These are phyloP conservation scores for Amanita rubescens DNA, from an alignment of 768 basidiomycete species.

Conservation along the genomic window DNA sequence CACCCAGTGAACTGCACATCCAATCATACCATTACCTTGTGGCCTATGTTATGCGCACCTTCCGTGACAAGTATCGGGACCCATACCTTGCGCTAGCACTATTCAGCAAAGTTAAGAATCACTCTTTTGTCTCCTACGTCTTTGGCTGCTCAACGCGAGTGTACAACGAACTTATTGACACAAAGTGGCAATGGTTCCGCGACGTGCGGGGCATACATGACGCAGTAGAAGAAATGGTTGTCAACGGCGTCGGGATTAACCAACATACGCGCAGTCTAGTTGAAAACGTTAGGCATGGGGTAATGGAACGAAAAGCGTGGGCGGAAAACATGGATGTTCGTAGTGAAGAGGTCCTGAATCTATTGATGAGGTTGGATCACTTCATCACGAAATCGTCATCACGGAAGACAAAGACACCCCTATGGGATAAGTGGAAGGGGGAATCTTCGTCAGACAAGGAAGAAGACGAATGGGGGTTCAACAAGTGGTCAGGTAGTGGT, in stretches of 20 bases:
- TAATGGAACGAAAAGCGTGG: slow-evolving; percentile 47
- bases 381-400: slow-evolving; percentile 4
- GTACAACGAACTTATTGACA: slow-evolving; percentile 84
- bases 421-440: slow-evolving; percentile 45
- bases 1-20: slow-evolving; percentile 36
- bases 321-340: slow-evolving; percentile 40
- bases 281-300: slow-evolving; percentile 56
- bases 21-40: slow-evolving; percentile 70
- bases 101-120: slow-evolving; percentile 71
- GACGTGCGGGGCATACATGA: slow-evolving; percentile 71
- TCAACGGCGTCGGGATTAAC: slow-evolving; percentile 69
- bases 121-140: slow-evolving; percentile 76
- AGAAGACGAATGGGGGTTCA: slow-evolving; percentile 42
- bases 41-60: slow-evolving; percentile 66
- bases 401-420: slow-evolving; percentile 2
- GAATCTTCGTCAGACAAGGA: slow-evolving; percentile 19
- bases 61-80: slow-evolving; percentile 71
- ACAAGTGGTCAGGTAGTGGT: slow-evolving; percentile 38
- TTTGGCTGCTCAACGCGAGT: slow-evolving; percentile 83
- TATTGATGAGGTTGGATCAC: slow-evolving; percentile 17
- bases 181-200: slow-evolving; percentile 80
- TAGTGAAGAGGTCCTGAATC: slow-evolving; percentile 42
- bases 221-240: slow-evolving; percentile 73
- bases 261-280: slow-evolving; percentile 51
- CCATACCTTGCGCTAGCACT: slow-evolving; percentile 78